Evolutionary conservation across 2,329 filamentous ascomycete species (phyloP).

Genomic region (Venturia oleaginea): DNA sequence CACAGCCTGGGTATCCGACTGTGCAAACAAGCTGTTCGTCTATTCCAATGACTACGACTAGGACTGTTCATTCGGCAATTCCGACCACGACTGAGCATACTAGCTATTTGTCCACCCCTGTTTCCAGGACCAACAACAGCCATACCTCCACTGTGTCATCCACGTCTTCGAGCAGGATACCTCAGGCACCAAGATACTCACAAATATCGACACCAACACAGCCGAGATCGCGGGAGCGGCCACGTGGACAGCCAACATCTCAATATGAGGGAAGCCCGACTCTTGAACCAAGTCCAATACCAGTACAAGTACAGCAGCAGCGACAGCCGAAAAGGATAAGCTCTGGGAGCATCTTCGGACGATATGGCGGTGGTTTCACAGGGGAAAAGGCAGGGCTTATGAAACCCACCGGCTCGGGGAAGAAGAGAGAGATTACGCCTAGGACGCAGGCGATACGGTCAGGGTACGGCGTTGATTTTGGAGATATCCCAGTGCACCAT

Average conservation of each 20-base stretch:
- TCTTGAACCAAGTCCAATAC: background rate
- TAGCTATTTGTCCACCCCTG: background rate
- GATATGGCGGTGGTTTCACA: constrained; percentile 28
- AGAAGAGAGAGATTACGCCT: constrained; percentile 11
- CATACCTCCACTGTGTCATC: background rate
- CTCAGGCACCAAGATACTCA: background rate
- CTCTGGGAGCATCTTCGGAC: constrained; percentile 18
- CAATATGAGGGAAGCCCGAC: background rate
- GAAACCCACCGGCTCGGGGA: constrained; percentile 22
- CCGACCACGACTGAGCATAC: constrained; percentile 1
- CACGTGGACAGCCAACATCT: background rate
- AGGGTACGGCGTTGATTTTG: constrained; percentile 20
- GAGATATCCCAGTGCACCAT: constrained; percentile 18
- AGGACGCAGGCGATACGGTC: constrained; percentile 17
- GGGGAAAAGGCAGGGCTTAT: constrained; percentile 30
- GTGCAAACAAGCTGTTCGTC: background rate
- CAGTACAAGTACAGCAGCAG: background rate
- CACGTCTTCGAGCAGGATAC: background rate
- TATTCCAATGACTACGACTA: background rate
- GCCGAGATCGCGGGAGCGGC: background rate
- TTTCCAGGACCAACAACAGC: background rate
- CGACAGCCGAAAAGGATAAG: background rate
- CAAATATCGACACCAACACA: background rate
- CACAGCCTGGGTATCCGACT: background rate
- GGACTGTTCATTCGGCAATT: background rate